Evolutionary conservation across 139 green algal species (phyloP), one percentile per base, ranked within the genome.

Genomic region (Picochlorum costavermella): DNA sequence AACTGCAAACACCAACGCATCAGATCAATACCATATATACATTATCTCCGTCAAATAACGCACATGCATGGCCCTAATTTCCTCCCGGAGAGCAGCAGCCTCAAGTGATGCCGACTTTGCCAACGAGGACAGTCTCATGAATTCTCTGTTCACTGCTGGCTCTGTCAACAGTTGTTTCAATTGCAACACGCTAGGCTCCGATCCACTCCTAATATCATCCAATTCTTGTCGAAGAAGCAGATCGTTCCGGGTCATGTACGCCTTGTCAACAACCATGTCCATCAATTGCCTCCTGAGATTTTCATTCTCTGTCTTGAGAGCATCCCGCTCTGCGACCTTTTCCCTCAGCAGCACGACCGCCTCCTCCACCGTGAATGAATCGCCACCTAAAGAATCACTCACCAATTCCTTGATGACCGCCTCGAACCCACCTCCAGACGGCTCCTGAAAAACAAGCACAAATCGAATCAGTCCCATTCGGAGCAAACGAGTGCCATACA

Each of bases 131-230:
- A 69, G 46, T 40, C 40, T 46, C 16, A 16, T 6, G 8, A 69
- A 63, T 59, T 69, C 63, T 17, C 63, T 50, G 26, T 69, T 69
- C 13, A 69, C 63, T 30, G 63, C 63, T 23, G 63, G 63, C 26
- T 69, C 63, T 37, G 69, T 60, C 25, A 74, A 57, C 33, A 74
- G 37, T 56, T 74, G 59, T 1, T 60, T 64, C 58, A 74, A 48
- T 46, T 74, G 67, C 44, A 74, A 49, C 20, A 70, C 48, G 25
- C 20, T 64, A 2, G 67, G 67, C 30, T 74, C 67, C 3, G 60
- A 56, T 17, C 45, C 57, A 37, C 26, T 25, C 44, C 36, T 29
- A 17, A 60, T 33, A 14, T 25, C 36, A 45, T 61, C 56, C 33
- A 74, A 33, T 36, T 64, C 67, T 29, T 63, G 20, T n/a, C 67